Base-by-base conservation (phyloP, 1,139 yeast species). In the Yamadazyma sp. region DNA sequence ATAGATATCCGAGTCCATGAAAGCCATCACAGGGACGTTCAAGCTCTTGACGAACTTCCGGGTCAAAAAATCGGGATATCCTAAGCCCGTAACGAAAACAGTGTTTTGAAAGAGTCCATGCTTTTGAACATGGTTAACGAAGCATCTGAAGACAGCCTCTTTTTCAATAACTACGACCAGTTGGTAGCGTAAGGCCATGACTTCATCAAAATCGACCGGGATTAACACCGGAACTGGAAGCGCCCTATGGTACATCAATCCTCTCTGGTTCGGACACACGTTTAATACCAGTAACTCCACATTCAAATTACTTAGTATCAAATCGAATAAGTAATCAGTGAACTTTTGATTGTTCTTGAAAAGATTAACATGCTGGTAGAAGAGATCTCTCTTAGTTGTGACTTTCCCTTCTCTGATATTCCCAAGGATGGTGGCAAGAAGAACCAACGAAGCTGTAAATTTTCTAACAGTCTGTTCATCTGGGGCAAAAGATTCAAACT, bases 1-100 rank as follows among this genome's bases (percentile, higher is more conserved):
- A 57, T 81, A 79, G 1, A 87, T 80, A 54, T 87, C 95, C 5
- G 87, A 75, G 57, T 71, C 77, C 42, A 69, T 61, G 44, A 69
- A 69, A 0, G 57, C 67, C 11, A 54, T 33, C 2, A 61, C 76
- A 75, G 38, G 79, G 69, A 22, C 71, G 18, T 53, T 45, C 41
- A 61, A 36, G 5, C 36, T 20, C 16, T 39, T 34, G 3, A 62
- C 54, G 41, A 64, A 64, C 16, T 40, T 41, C 37, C 55, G 52
- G 1, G 73, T 65, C 10, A 63, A 43, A 5, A 45, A 39, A 42
- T 69, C 74, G 0, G 94, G 91, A 47, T 68, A 83, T 4, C 94
- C 94, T 55, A 80, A 81, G 0, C 87, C 91, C 0, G 83, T 79
- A 1, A 82, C 53, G 0, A 79, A 49, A 4, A 79, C 48, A 17